phyloP scores from a whole-genome alignment of 305 asterid species.

The Fraxinus ornus region DNA sequence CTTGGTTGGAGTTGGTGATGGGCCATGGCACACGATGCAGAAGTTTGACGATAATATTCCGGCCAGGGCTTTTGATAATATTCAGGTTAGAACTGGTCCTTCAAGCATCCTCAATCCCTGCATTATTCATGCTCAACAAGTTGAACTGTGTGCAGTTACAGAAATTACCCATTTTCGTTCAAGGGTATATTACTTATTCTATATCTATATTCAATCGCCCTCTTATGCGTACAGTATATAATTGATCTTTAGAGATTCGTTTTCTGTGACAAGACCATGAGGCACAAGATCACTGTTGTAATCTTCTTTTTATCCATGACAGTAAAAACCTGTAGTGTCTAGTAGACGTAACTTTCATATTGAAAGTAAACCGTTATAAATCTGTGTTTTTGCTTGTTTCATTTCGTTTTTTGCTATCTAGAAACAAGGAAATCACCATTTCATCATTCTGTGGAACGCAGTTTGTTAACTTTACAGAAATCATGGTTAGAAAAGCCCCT shows the following conservation, averaged over 20 bases:
- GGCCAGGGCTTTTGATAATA: constrained; percentile 51
- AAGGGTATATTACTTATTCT: background rate
- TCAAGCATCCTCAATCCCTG: constrained; percentile 1
- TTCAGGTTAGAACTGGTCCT: constrained; percentile 35
- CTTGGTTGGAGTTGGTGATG: constrained; percentile 28
- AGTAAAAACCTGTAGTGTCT: background rate
- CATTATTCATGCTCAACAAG: background rate
- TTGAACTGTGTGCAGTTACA: background rate
- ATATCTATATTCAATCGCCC: background rate
- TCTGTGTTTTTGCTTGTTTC: background rate
- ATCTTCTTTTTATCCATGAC: background rate
- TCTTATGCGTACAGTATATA: background rate
- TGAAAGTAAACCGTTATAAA: background rate
- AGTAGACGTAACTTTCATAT: background rate
- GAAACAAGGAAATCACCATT: background rate
- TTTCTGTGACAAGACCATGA: background rate
- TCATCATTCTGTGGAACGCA: constrained; percentile 23
- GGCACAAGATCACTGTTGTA: background rate
- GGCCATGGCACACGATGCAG: constrained; percentile 24
- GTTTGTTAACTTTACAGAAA: constrained; percentile 64
- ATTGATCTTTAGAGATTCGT: background rate
- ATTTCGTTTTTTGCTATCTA: background rate
- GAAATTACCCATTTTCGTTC: too few relatives aligned
- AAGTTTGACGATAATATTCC: constrained; percentile 43
- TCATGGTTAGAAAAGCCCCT: constrained; percentile 50